Evolutionary conservation across 2,329 filamentous ascomycete genomes (phyloP).

Genomic region (Phialocephala sp.): DNA sequence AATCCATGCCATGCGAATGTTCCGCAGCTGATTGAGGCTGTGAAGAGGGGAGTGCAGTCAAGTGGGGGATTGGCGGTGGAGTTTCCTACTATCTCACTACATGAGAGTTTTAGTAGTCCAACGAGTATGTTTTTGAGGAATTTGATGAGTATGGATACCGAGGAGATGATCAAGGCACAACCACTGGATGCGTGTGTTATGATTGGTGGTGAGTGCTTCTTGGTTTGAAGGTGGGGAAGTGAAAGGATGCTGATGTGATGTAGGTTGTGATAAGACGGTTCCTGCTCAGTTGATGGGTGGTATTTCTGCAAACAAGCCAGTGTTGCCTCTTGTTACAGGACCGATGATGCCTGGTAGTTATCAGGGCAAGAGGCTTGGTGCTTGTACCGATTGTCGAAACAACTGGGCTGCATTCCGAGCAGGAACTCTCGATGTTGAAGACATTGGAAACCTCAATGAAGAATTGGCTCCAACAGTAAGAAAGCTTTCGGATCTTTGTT

Average conservation of each 20-base stretch:
- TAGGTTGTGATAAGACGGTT: constrained; percentile 76
- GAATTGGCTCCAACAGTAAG: constrained; percentile 73
- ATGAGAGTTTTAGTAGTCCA: constrained; percentile 71
- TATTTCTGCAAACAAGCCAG: constrained; percentile 75
- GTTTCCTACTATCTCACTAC: constrained; percentile 75
- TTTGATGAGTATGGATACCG: constrained; percentile 80
- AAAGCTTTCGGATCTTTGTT: background rate
- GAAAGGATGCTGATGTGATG: background rate
- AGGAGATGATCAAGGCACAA: constrained; percentile 77
- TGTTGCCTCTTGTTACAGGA: constrained; percentile 71
- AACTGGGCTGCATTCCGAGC: constrained; percentile 75
- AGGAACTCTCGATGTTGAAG: constrained; percentile 71
- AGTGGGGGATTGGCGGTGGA: constrained; percentile 72
- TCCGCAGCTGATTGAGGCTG: constrained; percentile 73
- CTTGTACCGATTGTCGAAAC: constrained; percentile 76
- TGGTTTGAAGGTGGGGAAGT: background rate
- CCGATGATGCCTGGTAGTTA: constrained; percentile 78
- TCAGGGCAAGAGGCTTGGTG: constrained; percentile 67
- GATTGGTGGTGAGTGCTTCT: constrained; percentile 61
- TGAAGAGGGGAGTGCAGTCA: constrained; percentile 70
- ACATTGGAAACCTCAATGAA: constrained; percentile 72
- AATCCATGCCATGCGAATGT: constrained; percentile 78
- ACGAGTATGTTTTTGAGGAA: constrained; percentile 79
- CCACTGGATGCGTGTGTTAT: constrained; percentile 71
- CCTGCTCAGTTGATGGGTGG: constrained; percentile 78